Conservation (phyloP, 805 yeast genomes). For the Kodamaea kakaduensis region DNA sequence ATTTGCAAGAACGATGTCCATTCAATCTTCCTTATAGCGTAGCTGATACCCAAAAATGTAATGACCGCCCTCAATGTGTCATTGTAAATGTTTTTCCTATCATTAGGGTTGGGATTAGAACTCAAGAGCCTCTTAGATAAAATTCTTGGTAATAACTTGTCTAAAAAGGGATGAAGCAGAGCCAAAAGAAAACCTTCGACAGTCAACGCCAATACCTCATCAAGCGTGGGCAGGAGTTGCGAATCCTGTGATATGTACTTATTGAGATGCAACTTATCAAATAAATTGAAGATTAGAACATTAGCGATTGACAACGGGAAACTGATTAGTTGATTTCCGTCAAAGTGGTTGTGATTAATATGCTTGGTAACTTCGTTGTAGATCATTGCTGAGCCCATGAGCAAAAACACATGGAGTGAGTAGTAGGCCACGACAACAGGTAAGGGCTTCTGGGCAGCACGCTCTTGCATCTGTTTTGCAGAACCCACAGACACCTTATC, state of each 20-base stretch:
- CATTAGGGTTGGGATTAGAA: slow-evolving; percentile 36
- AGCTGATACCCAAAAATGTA: slow-evolving; percentile 67
- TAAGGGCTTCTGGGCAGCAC: neutral
- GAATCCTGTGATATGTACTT: slow-evolving; percentile 8
- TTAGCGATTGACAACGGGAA: slow-evolving; percentile 14
- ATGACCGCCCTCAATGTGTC: slow-evolving; percentile 44
- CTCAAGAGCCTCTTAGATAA: slow-evolving; percentile 32
- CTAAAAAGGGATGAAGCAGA: slow-evolving; percentile 46
- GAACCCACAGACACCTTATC: neutral
- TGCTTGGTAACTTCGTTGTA: slow-evolving; percentile 52
- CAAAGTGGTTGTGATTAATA: slow-evolving; percentile 47
- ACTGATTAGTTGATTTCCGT: slow-evolving; percentile 32
- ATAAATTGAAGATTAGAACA: slow-evolving; percentile 13
- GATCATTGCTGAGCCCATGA: slow-evolving; percentile 44
- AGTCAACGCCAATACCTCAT: slow-evolving; percentile 26
- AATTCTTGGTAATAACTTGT: slow-evolving; percentile 25
- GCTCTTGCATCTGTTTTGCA: neutral
- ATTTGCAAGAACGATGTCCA: slow-evolving; percentile 69
- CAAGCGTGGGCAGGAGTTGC: slow-evolving; percentile 8
- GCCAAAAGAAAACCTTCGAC: slow-evolving; percentile 60
- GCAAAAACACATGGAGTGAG: slow-evolving; percentile 16
- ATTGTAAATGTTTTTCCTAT: slow-evolving; percentile 28
- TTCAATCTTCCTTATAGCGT: slow-evolving; percentile 63
- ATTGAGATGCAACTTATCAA: slow-evolving; percentile 13
- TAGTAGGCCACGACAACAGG: slow-evolving; percentile 2